Evolutionary conservation across 2,329 filamentous ascomycete genomes (phyloP).

Genomic region (Claviceps spartinae): DNA sequence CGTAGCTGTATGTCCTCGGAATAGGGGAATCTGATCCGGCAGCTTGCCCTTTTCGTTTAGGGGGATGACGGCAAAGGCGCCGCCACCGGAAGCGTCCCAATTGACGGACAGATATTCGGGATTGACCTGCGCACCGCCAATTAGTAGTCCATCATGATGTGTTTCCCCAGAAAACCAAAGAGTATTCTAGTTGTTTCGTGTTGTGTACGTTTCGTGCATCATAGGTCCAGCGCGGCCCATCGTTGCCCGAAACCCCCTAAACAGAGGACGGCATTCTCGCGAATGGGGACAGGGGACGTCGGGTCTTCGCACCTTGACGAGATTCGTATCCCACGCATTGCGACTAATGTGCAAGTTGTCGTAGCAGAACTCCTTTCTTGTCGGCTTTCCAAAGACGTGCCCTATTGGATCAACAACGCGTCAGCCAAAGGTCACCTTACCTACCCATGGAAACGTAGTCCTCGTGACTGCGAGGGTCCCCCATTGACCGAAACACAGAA

Average conservation of each 20-base stretch:
- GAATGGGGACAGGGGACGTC: neutral
- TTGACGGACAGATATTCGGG: conserved; percentile 94
- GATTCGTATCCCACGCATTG: conserved; percentile 98
- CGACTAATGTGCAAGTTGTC: conserved; percentile 94
- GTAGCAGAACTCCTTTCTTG: conserved; percentile 95
- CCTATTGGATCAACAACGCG: conserved; percentile 37
- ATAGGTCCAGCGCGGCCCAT: neutral
- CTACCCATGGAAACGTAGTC: neutral
- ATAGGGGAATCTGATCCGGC: conserved; percentile 85
- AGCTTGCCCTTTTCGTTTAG: conserved; percentile 78
- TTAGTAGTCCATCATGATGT: conserved; percentile 6
- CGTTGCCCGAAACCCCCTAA: neutral
- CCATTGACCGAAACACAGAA: neutral
- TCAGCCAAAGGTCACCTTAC: neutral
- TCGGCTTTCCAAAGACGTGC: conserved; percentile 94
- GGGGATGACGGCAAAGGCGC: conserved; percentile 92
- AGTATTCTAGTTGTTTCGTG: neutral
- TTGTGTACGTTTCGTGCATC: neutral
- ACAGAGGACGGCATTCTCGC: neutral
- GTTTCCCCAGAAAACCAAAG: neutral
- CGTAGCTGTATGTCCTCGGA: conserved; percentile 87
- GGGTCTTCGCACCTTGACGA: conserved; percentile 64
- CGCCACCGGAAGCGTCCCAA: conserved; percentile 93
- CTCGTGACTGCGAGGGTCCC: no score
- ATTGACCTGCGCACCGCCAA: conserved; percentile 52